Percentiles rank a stretch among this genome's conserved stretches.
These are phyloP conservation scores for Rhodotorula kratochvilovae DNA, from an alignment of 768 basidiomycete species.

Conservation along the genomic window DNA sequence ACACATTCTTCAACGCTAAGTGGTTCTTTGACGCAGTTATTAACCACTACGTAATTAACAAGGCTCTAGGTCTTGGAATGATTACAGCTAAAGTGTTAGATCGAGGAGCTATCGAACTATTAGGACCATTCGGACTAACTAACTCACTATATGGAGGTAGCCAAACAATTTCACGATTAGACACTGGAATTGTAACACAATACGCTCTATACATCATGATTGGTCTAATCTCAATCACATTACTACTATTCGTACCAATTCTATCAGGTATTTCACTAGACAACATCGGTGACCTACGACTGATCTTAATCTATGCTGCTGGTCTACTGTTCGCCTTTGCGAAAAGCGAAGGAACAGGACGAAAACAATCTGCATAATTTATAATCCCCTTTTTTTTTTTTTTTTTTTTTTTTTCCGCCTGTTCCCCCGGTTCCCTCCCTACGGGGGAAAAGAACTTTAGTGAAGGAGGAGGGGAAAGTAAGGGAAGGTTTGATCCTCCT, in stretches of 20 bases:
- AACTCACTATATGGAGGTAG: slow-evolving; percentile 21
- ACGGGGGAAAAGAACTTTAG: too few species aligned
- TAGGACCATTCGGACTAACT: slow-evolving; percentile 30
- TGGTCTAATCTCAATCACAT: slow-evolving; percentile 21
- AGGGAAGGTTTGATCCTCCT: too few species aligned
- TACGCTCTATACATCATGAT: slow-evolving; percentile 28
- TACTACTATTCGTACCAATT: slow-evolving; percentile 24
- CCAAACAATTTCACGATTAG: slow-evolving; percentile 19
- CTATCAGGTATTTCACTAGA: slow-evolving; percentile 30
- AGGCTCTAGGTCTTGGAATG: slow-evolving; percentile 18
- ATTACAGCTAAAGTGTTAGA: slow-evolving; percentile 24
- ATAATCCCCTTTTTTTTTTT: not conserved
- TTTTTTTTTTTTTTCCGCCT: too few species aligned
- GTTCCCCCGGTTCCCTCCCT: too few species aligned
- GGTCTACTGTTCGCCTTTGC: slow-evolving; percentile 39
- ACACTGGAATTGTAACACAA: slow-evolving; percentile 22
- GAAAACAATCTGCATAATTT: not conserved
- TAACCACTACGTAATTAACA: slow-evolving; percentile 23
- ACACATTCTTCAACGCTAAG: slow-evolving; percentile 34
- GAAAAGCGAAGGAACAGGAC: slow-evolving; percentile 4
- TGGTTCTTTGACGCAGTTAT: slow-evolving; percentile 26
- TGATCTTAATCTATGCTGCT: slow-evolving; percentile 44
- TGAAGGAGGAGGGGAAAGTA: too few species aligned
- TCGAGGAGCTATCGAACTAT: slow-evolving; percentile 30
- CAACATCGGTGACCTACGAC: slow-evolving; percentile 42